Conservation (phyloP, 2,329 filamentous ascomycete genomes). For the Aspergillus ustus region DNA sequence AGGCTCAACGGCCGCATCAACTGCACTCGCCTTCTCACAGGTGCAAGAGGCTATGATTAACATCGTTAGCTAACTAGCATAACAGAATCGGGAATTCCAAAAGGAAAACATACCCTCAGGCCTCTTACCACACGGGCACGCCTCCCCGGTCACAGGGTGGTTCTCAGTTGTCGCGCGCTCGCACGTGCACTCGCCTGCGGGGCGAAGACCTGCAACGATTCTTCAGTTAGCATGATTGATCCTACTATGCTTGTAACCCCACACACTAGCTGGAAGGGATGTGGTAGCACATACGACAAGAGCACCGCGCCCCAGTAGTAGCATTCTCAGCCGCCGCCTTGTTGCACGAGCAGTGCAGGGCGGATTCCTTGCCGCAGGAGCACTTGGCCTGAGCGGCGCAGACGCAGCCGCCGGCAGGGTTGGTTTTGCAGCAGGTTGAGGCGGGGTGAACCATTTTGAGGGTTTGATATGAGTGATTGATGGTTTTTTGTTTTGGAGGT, state of each 20-base stretch:
- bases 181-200: constrained; percentile 81
- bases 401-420: constrained; percentile 58
- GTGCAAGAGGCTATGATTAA: constrained; percentile 68
- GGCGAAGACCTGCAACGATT: constrained; percentile 62
- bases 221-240: constrained; percentile 9
- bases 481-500: constrained; percentile 7
- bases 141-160: constrained; percentile 58
- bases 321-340: constrained; percentile 78
- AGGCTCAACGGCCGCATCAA: constrained; percentile 62
- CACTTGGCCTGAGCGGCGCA: constrained; percentile 68
- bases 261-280: not conserved
- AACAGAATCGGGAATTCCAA: not conserved
- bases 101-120: constrained; percentile 62
- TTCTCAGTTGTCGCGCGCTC: constrained; percentile 75
- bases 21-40: constrained; percentile 74
- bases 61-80: constrained; percentile 18
- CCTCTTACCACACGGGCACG: constrained; percentile 79
- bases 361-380: constrained; percentile 87
- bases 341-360: constrained; percentile 83
- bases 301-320: constrained; percentile 74
- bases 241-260: not conserved
- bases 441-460: constrained; percentile 52
- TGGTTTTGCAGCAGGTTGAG: constrained; percentile 63
- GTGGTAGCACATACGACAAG: constrained; percentile 65
- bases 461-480: constrained; percentile 22